Percentiles rank a stretch among this genome's conserved stretches.
These are phyloP conservation scores for Zymoseptoria passerinii DNA, from an alignment of 2,329 filamentous ascomycete genomes.

Conservation along the genomic window DNA sequence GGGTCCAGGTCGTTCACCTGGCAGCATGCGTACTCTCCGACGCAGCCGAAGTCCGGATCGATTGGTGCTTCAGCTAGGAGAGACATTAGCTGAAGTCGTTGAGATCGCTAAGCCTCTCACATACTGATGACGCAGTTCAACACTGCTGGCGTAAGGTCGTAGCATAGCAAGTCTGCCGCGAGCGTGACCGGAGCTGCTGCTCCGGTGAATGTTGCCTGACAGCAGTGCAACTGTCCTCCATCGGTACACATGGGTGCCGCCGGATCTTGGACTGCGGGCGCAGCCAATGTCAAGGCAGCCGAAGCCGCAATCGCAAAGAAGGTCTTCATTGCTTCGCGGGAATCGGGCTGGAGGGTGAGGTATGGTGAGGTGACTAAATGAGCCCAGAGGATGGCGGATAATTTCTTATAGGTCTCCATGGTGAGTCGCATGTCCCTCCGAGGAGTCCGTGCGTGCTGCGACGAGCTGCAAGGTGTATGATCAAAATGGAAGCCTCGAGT, in stretches of 20 bases:
- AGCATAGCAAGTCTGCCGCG: conserved; percentile 10
- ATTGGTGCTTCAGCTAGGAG: conserved; percentile 4
- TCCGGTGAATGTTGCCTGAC: conserved; percentile 7
- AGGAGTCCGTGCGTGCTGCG: not conserved
- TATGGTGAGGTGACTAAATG: not conserved
- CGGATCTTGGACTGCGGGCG: not conserved
- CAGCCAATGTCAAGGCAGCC: not conserved
- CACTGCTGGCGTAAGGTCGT: conserved; percentile 14
- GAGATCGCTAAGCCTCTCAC: not conserved
- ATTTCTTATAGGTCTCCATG: not conserved
- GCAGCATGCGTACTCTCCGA: conserved; percentile 11
- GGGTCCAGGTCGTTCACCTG: conserved; percentile 14
- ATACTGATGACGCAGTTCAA: conserved; percentile 16
- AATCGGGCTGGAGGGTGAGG: too few relatives aligned
- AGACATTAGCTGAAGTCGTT: not conserved
- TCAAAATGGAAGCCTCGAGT: not conserved
- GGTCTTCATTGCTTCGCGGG: not conserved
- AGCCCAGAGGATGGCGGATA: not conserved
- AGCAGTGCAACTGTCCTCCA: conserved; percentile 16
- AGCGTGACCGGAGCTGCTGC: conserved; percentile 5
- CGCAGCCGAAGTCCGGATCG: conserved; percentile 6
- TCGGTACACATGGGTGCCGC: conserved; percentile 6
- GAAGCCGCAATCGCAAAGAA: not conserved
- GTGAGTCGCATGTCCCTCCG: too few relatives aligned
- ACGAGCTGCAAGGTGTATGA: not conserved